Base-by-base conservation (phyloP, 352 stramenopile genomes). In the Phytophthora quininea region DNA sequence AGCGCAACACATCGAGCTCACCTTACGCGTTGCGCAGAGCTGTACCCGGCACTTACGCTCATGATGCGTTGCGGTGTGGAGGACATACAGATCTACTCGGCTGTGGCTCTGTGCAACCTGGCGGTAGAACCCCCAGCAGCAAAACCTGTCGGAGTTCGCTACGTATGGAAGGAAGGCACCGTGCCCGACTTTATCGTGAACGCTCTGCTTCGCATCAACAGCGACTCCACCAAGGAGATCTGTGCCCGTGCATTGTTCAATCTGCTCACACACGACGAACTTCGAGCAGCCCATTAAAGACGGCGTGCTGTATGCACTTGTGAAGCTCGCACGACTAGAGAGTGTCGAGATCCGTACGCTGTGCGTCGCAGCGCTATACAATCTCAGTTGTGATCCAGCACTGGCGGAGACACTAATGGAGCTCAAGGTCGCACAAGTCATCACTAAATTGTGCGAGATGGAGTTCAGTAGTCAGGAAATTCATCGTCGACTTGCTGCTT, bases 171-270 rank as follows among this genome's bases (percentile, higher is more conserved):
- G 52, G 87, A 95, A 80, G 87, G 87, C 37, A 95, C 87, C 0
- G 86, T 95, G 30, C 84, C 84, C 8, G 89, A 97, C 70, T 96
- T 97, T 43, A 95, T 97, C 51, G 90, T 96, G 53, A 97, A 96
- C 62, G 90, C 88, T 12, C 71, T 97, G 32, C 65, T 97, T 38
- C 87, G 90, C 10, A 95, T 95, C 71, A 97, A 97, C 72, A 95
- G 84, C 58, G 86, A 93, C 52, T 91, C 86, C 10, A 96, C 89
- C 31, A 97, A 97, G 58, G 90, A 95, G 55, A 93, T 96, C 38
- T 97, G 90, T 43, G 85, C 88, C 2, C 76, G 88, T 12, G 86
- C 82, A 33, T 76, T 97, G 24, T 97, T 94, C 73, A 97, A 97
- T 50, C 54, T 97, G 53, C 79, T 97, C 42, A 90, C 83, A 1